Evolutionary conservation across 1,284 basidiomycete genomes (phyloP).

Genomic region (Cystobasidium pallidum): DNA sequence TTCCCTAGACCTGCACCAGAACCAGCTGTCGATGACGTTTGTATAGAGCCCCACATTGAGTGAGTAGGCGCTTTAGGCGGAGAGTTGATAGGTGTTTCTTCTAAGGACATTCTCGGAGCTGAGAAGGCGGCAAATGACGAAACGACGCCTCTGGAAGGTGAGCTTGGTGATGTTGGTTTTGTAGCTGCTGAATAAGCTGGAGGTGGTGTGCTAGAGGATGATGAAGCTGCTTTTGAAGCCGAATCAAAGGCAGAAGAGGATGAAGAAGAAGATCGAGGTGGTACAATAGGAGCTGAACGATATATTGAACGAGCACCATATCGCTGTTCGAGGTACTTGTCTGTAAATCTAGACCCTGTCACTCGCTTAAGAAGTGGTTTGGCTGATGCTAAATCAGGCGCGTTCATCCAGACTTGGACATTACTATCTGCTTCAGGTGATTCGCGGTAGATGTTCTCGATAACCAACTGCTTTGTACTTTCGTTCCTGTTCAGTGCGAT

Average conservation of each 20-base stretch:
- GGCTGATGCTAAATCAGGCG: constrained; percentile 73
- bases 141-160: constrained; percentile 78
- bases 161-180: constrained; percentile 49
- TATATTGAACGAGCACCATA: constrained; percentile 58
- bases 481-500: constrained; percentile 75
- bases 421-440: constrained; percentile 87
- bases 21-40: constrained; percentile 18
- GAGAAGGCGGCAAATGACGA: constrained; percentile 87
- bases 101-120: constrained; percentile 62
- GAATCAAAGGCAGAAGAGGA: constrained; percentile 56
- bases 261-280: constrained; percentile 59
- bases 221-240: constrained; percentile 52
- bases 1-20: constrained; percentile 36
- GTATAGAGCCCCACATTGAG: constrained; percentile 45
- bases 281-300: constrained; percentile 36
- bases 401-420: constrained; percentile 79
- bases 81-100: constrained; percentile 46
- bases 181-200: constrained; percentile 60
- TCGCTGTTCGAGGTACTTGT: constrained; percentile 82
- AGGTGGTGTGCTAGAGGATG: constrained; percentile 55
- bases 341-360: constrained; percentile 87
- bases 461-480: constrained; percentile 91
- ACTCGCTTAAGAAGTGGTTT: constrained; percentile 83
- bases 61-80: constrained; percentile 44
- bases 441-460: constrained; percentile 91